Conservation (phyloP, 768 basidiomycete genomes). For the Melanogaster broomeanus region DNA sequence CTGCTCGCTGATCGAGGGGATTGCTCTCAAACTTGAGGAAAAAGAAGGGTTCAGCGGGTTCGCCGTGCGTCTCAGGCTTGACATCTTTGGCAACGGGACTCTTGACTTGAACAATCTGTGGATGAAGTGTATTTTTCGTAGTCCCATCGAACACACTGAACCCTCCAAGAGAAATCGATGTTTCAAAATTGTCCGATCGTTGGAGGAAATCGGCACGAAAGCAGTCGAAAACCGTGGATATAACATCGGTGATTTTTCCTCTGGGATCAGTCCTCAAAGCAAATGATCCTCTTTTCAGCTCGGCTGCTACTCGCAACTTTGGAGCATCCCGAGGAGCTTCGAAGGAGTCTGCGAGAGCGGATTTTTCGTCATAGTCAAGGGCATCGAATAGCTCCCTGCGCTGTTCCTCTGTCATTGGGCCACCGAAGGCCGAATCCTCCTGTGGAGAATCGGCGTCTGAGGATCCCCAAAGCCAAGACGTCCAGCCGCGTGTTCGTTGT, state of each 20-base stretch:
- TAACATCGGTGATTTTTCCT: slow-evolving; percentile 62
- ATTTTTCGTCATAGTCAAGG: slow-evolving; percentile 90
- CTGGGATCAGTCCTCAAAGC: slow-evolving; percentile 77
- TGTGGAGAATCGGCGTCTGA: slow-evolving; percentile 36
- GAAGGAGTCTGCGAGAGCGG: slow-evolving; percentile 67
- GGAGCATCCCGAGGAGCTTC: slow-evolving; percentile 78
- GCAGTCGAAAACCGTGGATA: slow-evolving; percentile 84
- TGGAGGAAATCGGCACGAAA: slow-evolving; percentile 86
- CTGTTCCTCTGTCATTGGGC: slow-evolving; percentile 86
- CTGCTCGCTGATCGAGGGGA: slow-evolving; percentile 88
- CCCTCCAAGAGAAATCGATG: slow-evolving; percentile 79
- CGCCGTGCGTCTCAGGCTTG: slow-evolving; percentile 33
- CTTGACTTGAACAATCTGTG: slow-evolving; percentile 88
- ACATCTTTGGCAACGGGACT: slow-evolving; percentile 34
- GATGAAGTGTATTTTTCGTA: slow-evolving; percentile 73
- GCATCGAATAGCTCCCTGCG: slow-evolving; percentile 86
- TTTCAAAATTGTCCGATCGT: slow-evolving; percentile 85
- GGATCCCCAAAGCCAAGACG: slow-evolving; percentile 86
- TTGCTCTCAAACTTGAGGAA: slow-evolving; percentile 89
- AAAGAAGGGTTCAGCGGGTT: slow-evolving; percentile 69
- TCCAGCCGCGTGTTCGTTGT: slow-evolving; percentile 59
- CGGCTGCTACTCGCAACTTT: slow-evolving; percentile 71
- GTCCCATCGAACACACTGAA: slow-evolving; percentile 94
- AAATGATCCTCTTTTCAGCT: slow-evolving; percentile 87
- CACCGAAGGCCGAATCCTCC: slow-evolving; percentile 60